Evolutionary conservation across 2,329 filamentous ascomycete species (phyloP).

Genomic region (Botrytis elliptica): DNA sequence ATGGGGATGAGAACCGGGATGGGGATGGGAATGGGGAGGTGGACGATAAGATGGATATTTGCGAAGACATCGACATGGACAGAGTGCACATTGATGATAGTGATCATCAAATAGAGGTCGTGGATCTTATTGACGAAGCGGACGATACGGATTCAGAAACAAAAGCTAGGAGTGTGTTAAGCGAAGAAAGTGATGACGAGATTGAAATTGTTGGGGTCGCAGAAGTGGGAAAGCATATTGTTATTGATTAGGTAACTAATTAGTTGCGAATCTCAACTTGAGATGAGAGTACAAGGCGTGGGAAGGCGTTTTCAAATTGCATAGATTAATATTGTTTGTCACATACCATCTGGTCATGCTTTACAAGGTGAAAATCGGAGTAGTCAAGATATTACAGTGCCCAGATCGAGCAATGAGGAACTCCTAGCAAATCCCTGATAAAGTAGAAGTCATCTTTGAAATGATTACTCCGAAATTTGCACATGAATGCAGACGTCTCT

Average conservation of each 20-base stretch:
- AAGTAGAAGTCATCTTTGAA: no score
- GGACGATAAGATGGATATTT: background rate
- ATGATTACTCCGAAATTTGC: no score
- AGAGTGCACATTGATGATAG: background rate
- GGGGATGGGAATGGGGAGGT: no score
- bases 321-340: background rate
- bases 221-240: background rate
- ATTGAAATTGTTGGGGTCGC: background rate
- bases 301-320: background rate
- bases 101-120: background rate
- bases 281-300: background rate
- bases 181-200: background rate
- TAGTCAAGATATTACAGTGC: no score
- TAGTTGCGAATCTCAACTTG: background rate
- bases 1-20: background rate
- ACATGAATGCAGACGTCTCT: no score
- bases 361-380: background rate
- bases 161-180: no score
- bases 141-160: background rate
- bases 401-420: no score
- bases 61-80: background rate
- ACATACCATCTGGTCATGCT: background rate
- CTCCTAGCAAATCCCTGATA: no score
- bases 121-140: background rate
- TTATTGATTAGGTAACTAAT: conserved; percentile 5